Percentiles rank a stretch among this genome's conserved stretches.
phyloP scores from a whole-genome alignment of 106 monocot species.

The Agapanthus africanus region DNA sequence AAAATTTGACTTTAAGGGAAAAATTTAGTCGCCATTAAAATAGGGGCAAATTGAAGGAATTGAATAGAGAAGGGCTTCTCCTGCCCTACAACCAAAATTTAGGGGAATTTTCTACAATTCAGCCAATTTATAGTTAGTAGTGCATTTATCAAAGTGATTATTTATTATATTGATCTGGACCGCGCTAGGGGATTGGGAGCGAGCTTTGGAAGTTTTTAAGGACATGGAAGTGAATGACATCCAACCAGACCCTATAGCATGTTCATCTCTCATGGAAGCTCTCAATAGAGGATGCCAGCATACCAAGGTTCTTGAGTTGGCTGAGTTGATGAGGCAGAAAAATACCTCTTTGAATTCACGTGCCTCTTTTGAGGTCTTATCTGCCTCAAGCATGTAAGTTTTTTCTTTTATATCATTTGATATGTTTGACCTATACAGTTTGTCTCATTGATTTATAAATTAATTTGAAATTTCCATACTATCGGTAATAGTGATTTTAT shows the following conservation, averaged over 20 bases:
- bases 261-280: slow-evolving; percentile 72
- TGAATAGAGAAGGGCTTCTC: no score
- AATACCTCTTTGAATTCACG: slow-evolving; percentile 50
- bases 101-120: no score
- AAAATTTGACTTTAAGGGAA: no score
- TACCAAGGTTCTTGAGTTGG: slow-evolving; percentile 57
- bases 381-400: slow-evolving; percentile 85
- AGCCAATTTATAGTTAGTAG: no score
- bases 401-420: background rate
- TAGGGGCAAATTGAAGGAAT: no score
- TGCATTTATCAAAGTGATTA: background rate
- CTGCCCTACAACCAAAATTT: no score
- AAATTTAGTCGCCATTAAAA: no score
- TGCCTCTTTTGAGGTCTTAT: slow-evolving; percentile 60
- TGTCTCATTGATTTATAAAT: background rate
- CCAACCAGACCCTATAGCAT: slow-evolving; percentile 68
- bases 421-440: slow-evolving; percentile 1
- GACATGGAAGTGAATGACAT: slow-evolving; percentile 73
- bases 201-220: slow-evolving; percentile 69
- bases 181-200: slow-evolving; percentile 41
- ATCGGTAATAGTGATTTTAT: no score
- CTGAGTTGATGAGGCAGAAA: slow-evolving; percentile 67
- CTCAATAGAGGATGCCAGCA: slow-evolving; percentile 62
- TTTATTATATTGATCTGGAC: background rate
- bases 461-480: background rate